Evolutionary conservation across 805 yeast genomes (phyloP), one percentile per base, ranked within the genome.

Genomic region (Barnettozyma wickerhamii): DNA sequence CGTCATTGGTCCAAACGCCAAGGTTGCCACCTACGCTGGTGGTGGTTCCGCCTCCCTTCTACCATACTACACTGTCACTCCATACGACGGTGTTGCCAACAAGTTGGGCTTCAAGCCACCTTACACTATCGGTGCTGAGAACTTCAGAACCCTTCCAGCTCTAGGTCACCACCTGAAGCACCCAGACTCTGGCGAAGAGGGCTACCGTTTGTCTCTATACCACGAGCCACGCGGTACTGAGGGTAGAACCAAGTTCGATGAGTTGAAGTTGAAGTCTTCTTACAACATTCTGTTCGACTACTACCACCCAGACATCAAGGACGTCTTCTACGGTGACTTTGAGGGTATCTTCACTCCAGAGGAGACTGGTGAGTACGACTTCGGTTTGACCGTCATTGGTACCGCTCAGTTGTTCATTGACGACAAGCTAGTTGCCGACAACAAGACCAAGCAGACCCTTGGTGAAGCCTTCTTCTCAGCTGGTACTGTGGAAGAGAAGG

Each of bases 1-100:
- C 2, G 71, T 79, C 15, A 73, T 79, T 51, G 86, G 85, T 4
- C 82, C 83, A 28, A 75, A 74, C 46, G 82, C 77, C 20, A 73
- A 66, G 47, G 57, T 53, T 34, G 63, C 77, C 6, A 68, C 71
- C 30, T 72, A 65, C 45, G 71, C 77, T 19, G 84, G 84, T 43
- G 84, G 84, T 47, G 84, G 84, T 7, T 77, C 82, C 17, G 81
- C 83, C 28, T 63, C 77, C 10, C 59, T 74, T 47, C 57, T 59
- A 18, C 69, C 78, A 5, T 68, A 73, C 52, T 72, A 75, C 54
- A 60, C 66, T 13, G 64, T 72, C 7, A 59, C 77, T 12, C 79
- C 79, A 4, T 68, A 55, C 33, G 72, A 74, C 14, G 78, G 73
- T 14, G 69, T 77, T 40, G 40, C 55, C 9, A 47, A 56, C 26